Conservation (phyloP, 306 rosid species). For the Coriaria nepalensis region DNA sequence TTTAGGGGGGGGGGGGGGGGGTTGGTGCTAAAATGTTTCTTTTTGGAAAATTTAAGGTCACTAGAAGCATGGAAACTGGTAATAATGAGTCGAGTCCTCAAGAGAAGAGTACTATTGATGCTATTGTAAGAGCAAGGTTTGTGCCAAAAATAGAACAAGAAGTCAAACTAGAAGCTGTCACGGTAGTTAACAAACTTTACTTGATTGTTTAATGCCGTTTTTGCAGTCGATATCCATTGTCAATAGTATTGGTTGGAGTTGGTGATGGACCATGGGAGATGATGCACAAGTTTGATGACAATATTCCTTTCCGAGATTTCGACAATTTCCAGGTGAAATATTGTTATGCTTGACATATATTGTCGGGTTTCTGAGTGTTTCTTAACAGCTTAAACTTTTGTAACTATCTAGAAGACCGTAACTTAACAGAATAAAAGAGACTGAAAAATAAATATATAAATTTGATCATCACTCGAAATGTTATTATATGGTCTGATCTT, state of each 20-base stretch:
- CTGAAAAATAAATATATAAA: too few relatives aligned
- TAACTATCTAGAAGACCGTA: too few relatives aligned
- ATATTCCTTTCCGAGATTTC: conserved; percentile 13
- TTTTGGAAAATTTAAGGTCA: conserved; percentile 7
- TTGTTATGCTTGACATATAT: background rate
- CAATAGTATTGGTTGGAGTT: conserved; percentile 27
- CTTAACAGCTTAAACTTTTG: background rate
- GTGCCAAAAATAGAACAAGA: background rate
- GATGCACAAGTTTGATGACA: conserved; percentile 17
- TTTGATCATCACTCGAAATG: too few relatives aligned
- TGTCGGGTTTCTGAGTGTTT: background rate
- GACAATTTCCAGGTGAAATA: conserved; percentile 22
- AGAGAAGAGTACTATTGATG: conserved; percentile 16
- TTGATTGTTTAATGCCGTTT: conserved; percentile 4
- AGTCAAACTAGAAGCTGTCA: background rate
- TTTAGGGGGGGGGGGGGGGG: too few relatives aligned
- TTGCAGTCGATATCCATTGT: conserved; percentile 20
- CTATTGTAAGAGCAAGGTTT: conserved; percentile 22
- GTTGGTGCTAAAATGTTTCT: too few relatives aligned
- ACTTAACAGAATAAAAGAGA: too few relatives aligned
- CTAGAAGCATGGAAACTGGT: conserved; percentile 9
- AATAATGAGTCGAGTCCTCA: conserved; percentile 12
- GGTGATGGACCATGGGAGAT: conserved; percentile 31
- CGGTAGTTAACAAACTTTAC: background rate
- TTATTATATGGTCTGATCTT: too few relatives aligned